Evolutionary conservation across 495 filamentous ascomycete genomes (phyloP).

Genomic region (Aspergillus egyptiacus): DNA sequence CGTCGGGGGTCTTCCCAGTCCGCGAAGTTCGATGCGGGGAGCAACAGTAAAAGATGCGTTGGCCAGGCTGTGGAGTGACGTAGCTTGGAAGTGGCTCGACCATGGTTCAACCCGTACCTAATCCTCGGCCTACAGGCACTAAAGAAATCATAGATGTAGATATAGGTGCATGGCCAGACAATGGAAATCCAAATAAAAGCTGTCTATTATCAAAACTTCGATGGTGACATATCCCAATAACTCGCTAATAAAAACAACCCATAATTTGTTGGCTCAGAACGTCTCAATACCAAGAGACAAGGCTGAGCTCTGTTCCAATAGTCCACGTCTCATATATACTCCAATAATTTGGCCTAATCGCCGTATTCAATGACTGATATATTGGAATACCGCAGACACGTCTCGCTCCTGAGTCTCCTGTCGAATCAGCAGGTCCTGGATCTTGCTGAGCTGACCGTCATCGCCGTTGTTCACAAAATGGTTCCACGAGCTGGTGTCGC

Average conservation of each 20-base stretch:
- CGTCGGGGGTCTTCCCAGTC: too few relatives aligned
- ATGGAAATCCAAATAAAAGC: neutral
- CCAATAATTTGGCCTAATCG: constrained; percentile 4
- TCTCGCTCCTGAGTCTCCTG: constrained; percentile 76
- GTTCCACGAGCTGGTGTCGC: constrained; percentile 98
- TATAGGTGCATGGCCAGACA: too few relatives aligned
- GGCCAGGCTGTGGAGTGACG: constrained; percentile 36
- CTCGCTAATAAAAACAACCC: constrained; percentile 3
- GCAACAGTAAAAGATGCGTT: constrained; percentile 28
- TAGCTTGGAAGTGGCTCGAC: constrained; percentile 20
- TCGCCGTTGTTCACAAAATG: constrained; percentile 80
- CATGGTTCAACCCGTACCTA: too few relatives aligned
- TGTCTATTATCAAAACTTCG: constrained; percentile 4
- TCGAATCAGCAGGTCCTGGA: constrained; percentile 86
- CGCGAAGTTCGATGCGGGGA: constrained; percentile 17
- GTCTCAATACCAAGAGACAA: neutral
- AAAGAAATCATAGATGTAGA: too few relatives aligned
- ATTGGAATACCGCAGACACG: constrained; percentile 95
- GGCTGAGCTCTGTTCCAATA: constrained; percentile 4
- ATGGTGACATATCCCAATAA: constrained; percentile 7
- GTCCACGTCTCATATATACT: neutral
- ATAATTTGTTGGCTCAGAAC: neutral
- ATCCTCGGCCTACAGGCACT: too few relatives aligned
- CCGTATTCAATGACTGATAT: constrained; percentile 75
- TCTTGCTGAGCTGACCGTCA: constrained; percentile 61